Conservation (phyloP, 163 green algal species). For the Chloromonas sp. region DNA sequence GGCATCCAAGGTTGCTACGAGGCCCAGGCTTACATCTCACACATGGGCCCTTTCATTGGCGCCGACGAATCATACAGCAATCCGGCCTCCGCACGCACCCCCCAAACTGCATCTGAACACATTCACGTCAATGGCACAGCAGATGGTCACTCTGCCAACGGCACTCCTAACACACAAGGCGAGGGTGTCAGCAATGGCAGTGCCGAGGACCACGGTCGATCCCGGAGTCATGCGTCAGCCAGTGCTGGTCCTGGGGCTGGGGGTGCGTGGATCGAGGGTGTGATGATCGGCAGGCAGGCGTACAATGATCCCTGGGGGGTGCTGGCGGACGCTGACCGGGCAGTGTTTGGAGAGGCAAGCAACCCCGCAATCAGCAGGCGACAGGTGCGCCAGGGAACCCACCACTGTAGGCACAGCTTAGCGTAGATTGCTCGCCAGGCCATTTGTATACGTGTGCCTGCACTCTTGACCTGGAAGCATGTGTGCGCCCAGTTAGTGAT, state of each 20-base stretch:
- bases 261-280: constrained; percentile 36
- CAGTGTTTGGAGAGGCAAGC: constrained; percentile 44
- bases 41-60: neutral
- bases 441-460: too few species aligned
- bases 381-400: constrained; percentile 39
- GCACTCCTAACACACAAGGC: too few species aligned
- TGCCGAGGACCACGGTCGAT: too few species aligned
- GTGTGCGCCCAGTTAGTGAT: neutral
- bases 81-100: too few species aligned
- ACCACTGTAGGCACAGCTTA: too few species aligned
- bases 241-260: neutral
- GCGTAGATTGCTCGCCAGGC: too few species aligned
- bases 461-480: neutral
- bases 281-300: constrained; percentile 85
- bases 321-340: constrained; percentile 60
- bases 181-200: too few species aligned
- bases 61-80: neutral
- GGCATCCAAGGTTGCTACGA: constrained; percentile 62
- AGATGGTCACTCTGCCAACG: too few species aligned
- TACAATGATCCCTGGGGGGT: constrained; percentile 83
- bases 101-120: too few species aligned
- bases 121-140: too few species aligned
- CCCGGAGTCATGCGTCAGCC: too few species aligned
- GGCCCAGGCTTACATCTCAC: constrained; percentile 21
- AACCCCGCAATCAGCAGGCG: constrained; percentile 64